A percentile compares a stretch with the other conserved stretches of the same genome.
These are phyloP conservation scores for Neofusicoccum kwambonambiense DNA, from an alignment of 2,329 filamentous ascomycete genomes.

Conservation along the genomic window DNA sequence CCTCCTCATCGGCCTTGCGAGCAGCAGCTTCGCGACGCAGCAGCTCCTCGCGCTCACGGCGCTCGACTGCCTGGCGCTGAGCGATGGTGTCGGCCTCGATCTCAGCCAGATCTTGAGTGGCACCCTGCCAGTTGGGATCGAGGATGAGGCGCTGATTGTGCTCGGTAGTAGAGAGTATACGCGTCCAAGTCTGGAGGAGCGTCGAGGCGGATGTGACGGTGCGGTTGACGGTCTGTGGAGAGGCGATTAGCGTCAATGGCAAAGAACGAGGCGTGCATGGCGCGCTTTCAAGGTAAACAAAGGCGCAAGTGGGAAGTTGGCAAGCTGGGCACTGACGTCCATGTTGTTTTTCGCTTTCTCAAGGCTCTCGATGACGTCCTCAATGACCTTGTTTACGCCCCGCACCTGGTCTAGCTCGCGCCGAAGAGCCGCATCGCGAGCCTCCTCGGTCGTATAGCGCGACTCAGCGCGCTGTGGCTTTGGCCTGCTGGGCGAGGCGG, in stretches of 20 bases:
- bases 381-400: conserved; percentile 84
- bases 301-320: neutral
- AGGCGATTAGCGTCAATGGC: neutral
- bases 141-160: conserved; percentile 93
- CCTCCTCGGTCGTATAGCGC: conserved; percentile 62
- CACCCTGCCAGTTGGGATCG: conserved; percentile 85
- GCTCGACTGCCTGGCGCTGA: conserved; percentile 74
- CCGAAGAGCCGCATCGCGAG: conserved; percentile 70
- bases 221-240: conserved; percentile 69
- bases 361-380: conserved; percentile 70
- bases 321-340: conserved; percentile 54
- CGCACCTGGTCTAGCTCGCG: conserved; percentile 80
- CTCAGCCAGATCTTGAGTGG: conserved; percentile 80
- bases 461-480: conserved; percentile 41
- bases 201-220: conserved; percentile 87
- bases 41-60: conserved; percentile 75
- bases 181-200: conserved; percentile 91
- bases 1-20: conserved; percentile 51
- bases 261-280: neutral
- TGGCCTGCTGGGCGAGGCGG: conserved; percentile 33
- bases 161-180: conserved; percentile 94
- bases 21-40: conserved; percentile 69
- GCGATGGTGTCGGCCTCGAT: conserved; percentile 75
- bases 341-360: conserved; percentile 74
- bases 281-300: neutral